A percentile compares a stretch with the other conserved stretches of the same genome.
phyloP scores from a whole-genome alignment of 331 rosid species.

The Malus hybrid region DNA sequence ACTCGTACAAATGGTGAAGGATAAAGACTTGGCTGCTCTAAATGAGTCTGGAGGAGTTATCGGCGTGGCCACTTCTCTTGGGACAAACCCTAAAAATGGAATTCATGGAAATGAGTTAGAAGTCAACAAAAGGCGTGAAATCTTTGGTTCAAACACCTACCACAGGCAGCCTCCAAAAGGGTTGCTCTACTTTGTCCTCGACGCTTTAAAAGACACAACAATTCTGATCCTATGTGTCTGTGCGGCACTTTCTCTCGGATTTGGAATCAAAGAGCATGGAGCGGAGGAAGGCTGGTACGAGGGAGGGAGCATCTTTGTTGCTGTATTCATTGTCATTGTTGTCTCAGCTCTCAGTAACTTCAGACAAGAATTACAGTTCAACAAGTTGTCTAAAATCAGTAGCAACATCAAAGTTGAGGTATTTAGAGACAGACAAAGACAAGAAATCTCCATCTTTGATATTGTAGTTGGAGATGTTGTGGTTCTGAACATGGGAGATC shows the following conservation, averaged over 20 bases:
- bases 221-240: conserved; percentile 64
- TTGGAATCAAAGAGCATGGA: conserved; percentile 72
- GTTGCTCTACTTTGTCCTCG: conserved; percentile 46
- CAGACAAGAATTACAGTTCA: conserved; percentile 71
- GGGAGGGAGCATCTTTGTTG: conserved; percentile 73
- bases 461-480: conserved; percentile 70
- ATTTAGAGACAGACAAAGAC: conserved; percentile 51
- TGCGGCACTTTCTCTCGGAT: conserved; percentile 77
- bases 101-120: conserved; percentile 29
- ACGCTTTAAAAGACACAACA: conserved; percentile 70
- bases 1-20: conserved; percentile 46
- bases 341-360: conserved; percentile 68
- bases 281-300: conserved; percentile 78
- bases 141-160: conserved; percentile 70
- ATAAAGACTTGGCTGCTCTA: conserved; percentile 27
- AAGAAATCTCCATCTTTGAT: conserved; percentile 51
- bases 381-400: conserved; percentile 61
- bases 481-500: conserved; percentile 58
- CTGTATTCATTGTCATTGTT: conserved; percentile 59
- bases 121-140: conserved; percentile 19
- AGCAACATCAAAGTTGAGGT: conserved; percentile 54
- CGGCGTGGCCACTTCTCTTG: conserved; percentile 35
- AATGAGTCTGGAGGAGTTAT: conserved; percentile 32
- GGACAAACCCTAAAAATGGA: conserved; percentile 42
- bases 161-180: conserved; percentile 56